Conservation (phyloP, 768 basidiomycete species). For the Tephrocybe sp. region DNA sequence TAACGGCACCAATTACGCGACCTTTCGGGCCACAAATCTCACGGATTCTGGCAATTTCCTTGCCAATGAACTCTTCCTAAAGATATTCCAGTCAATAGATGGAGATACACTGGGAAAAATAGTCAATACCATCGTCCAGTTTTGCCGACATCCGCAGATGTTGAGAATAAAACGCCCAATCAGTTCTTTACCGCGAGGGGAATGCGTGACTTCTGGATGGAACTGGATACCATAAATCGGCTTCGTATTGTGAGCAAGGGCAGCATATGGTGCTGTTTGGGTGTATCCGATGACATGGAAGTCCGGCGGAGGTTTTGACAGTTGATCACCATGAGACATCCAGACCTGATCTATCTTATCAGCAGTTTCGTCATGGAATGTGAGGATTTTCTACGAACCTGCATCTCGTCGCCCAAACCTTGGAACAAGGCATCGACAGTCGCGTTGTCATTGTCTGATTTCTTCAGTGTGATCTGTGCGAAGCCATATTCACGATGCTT, state of each 20-base stretch:
- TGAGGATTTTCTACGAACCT: constrained; percentile 46
- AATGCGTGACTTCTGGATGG: constrained; percentile 98
- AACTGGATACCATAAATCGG: constrained; percentile 97
- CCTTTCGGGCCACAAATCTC: constrained; percentile 93
- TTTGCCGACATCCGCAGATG: constrained; percentile 76
- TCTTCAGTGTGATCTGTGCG: constrained; percentile 74
- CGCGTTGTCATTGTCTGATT: constrained; percentile 47
- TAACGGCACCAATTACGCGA: constrained; percentile 96
- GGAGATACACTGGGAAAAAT: constrained; percentile 7
- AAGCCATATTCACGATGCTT: constrained; percentile 95
- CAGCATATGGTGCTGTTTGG: constrained; percentile 84
- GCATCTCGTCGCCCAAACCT: constrained; percentile 84
- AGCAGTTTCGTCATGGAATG: constrained; percentile 1
- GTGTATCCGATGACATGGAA: constrained; percentile 91
- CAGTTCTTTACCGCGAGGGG: constrained; percentile 83
- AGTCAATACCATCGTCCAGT: constrained; percentile 88
- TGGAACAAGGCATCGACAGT: constrained; percentile 77
- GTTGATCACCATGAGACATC: constrained; percentile 99
- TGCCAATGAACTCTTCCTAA: constrained; percentile 95
- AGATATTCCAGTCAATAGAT: constrained; percentile 3
- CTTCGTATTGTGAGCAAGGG: constrained; percentile 86
- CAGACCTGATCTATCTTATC: constrained; percentile 65
- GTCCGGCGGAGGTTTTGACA: constrained; percentile 73
- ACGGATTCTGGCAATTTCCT: constrained; percentile 90
- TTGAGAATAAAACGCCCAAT: constrained; percentile 80